Percentiles rank a stretch among this genome's conserved stretches.
These are phyloP conservation scores for Suhomyces sp. DNA, from an alignment of 805 yeast genomes.

Conservation along the genomic window DNA sequence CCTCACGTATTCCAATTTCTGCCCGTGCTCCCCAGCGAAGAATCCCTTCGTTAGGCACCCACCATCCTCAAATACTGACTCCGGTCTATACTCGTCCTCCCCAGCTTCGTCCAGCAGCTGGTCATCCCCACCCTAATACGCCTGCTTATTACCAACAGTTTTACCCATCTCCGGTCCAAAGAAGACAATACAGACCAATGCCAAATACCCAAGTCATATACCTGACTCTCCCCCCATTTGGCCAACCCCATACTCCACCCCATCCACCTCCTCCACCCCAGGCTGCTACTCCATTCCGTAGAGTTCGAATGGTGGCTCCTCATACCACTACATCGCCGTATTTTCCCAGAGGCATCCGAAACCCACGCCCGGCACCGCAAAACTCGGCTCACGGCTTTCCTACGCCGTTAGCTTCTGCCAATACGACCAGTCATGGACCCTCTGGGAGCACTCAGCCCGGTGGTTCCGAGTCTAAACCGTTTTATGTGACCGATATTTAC, in stretches of 20 bases:
- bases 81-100: neutral
- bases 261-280: constrained; percentile 1
- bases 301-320: constrained; percentile 7
- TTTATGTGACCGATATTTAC: constrained; percentile 48
- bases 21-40: neutral
- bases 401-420: neutral
- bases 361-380: neutral
- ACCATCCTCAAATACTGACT: neutral
- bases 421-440: neutral
- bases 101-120: neutral
- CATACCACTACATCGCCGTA: constrained; percentile 7
- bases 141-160: constrained; percentile 4
- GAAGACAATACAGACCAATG: constrained; percentile 10
- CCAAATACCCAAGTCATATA: constrained; percentile 11
- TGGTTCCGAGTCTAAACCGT: constrained; percentile 2
- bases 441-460: neutral
- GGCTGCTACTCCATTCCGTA: constrained; percentile 9
- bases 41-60: neutral
- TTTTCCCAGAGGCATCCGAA: constrained; percentile 8
- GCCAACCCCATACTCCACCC: neutral
- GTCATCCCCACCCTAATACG: neutral
- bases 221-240: constrained; percentile 7
- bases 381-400: neutral
- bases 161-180: constrained; percentile 8
- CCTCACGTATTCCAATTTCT: neutral